Evolutionary conservation across 2,329 filamentous ascomycete genomes (phyloP).

Genomic region (Pestalotiopsis sp.): DNA sequence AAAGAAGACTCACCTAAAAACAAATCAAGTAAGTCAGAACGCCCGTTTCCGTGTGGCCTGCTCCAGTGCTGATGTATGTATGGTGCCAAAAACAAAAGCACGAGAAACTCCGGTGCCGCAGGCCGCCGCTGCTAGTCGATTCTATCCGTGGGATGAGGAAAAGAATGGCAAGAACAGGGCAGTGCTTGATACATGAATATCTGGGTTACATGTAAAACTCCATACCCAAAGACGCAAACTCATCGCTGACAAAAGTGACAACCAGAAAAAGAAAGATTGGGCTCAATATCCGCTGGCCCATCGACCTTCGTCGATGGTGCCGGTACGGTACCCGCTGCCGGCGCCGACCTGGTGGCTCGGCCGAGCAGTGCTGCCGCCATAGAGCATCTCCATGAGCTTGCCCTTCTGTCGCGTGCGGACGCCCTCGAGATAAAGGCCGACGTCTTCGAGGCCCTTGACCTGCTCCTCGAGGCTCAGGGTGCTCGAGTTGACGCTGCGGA

Average conservation of each 20-base stretch:
- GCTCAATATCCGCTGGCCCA: slow-evolving; percentile 8
- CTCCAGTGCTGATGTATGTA: background rate
- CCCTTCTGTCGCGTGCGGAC: slow-evolving; percentile 79
- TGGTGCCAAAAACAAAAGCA: background rate
- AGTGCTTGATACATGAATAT: background rate
- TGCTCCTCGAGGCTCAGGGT: slow-evolving; percentile 81
- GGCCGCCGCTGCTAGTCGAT: background rate
- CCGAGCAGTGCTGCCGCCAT: slow-evolving; percentile 44
- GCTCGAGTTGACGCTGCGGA: slow-evolving; percentile 67
- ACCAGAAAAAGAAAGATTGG: background rate
- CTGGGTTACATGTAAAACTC: background rate
- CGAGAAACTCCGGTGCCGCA: background rate
- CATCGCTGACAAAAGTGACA: background rate
- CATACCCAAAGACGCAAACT: background rate
- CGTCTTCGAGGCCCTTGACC: slow-evolving; percentile 78
- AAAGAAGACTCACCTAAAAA: background rate
- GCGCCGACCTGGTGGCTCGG: slow-evolving; percentile 8
- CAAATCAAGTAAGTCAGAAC: background rate
- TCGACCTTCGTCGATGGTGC: slow-evolving; percentile 29
- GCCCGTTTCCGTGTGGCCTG: background rate
- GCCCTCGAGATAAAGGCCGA: slow-evolving; percentile 73
- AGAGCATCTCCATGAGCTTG: slow-evolving; percentile 79
- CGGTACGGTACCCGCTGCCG: slow-evolving; percentile 24
- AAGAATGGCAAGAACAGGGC: background rate
- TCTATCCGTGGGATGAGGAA: background rate